Evolutionary conservation across 2,329 filamentous ascomycete species (phyloP), one percentile per base, ranked within the genome.

Genomic region (Ilyonectria robusta): DNA sequence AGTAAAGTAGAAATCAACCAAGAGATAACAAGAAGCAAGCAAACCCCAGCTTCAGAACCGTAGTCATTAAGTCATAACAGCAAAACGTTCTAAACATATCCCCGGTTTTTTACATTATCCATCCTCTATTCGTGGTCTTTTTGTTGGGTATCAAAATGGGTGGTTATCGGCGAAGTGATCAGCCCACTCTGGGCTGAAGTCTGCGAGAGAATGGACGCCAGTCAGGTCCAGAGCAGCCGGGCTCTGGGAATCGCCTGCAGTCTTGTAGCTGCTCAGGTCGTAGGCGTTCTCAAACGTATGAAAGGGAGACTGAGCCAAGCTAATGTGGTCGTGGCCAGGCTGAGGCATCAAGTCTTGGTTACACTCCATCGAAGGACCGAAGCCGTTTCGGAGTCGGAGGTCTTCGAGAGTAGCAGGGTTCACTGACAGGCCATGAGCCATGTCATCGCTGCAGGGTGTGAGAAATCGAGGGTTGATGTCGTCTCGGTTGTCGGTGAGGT

Each of bases 371-470:
- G 74, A 75, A 59, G 74, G 74, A 37, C 74, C 74, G 59, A 76
- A 76, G 23, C 74, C 74, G 53, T 76, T 76, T 50, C 67, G 73
- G 35, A 74, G 65, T 63, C 73, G 71, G 17, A 71, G 58, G 17
- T 75, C 75, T 63, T 79, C 78, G 23, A 80, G 66, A 7, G 72
- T 74, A 17, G 73, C 72, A 26, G 78, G 75, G 33, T 77, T 74
- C 21, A 79, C 69, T 9, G 72, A 70, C n/a, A 76, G 66, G 8
- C 65, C 59, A 6, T 76, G 72, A 1, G 73, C 42, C 78, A 80
- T 78, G 70, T 88, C 86, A 62, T 89, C 87, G 77, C 86, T 88
- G 77, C 83, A 85, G 1, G 87, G 87, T 0, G 87, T 89, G 65
- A 88, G 82, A 31, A 88, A 82, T 13, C 84, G 79, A 64, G 79